These are phyloP conservation scores for Solanum lycopersicoides DNA, from an alignment of 257 asterid genomes.

Conservation along the genomic window DNA sequence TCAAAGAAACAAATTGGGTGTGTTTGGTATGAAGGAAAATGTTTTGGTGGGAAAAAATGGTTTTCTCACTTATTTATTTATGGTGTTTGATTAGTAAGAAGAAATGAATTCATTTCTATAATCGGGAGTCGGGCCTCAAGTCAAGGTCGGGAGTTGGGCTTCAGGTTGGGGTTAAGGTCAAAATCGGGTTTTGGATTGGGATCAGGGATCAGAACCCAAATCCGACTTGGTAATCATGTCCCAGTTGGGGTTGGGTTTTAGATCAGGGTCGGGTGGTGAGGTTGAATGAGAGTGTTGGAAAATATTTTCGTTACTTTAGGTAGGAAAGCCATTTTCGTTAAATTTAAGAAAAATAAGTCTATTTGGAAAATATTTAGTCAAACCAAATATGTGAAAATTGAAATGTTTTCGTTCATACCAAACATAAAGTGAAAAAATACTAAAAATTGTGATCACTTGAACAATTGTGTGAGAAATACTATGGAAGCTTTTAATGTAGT, in stretches of 20 bases:
- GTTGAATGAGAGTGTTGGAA: not conserved
- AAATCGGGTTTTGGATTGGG: not conserved
- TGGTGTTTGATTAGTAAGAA: no score
- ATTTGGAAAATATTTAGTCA: no score
- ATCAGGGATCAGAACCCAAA: not conserved
- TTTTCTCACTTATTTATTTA: no score
- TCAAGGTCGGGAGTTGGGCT: no score
- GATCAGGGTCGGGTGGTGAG: not conserved
- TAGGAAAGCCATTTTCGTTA: no score
- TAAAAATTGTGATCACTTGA: not conserved
- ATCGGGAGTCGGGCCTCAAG: no score
- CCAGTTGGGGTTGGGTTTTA: not conserved
- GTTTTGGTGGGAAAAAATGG: not conserved
- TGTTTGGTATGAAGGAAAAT: not conserved
- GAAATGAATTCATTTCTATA: no score
- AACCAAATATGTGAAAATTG: no score
- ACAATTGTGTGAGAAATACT: not conserved
- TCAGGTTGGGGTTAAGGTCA: not conserved
- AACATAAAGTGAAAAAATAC: not conserved
- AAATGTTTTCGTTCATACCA: not conserved
- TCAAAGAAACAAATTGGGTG: not conserved
- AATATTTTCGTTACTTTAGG: no score
- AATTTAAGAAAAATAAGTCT: no score
- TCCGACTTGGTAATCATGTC: not conserved
- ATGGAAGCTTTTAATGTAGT: not conserved